Conservation (phyloP, 2,329 filamentous ascomycete species). For the Aspergillus tubingensis region DNA sequence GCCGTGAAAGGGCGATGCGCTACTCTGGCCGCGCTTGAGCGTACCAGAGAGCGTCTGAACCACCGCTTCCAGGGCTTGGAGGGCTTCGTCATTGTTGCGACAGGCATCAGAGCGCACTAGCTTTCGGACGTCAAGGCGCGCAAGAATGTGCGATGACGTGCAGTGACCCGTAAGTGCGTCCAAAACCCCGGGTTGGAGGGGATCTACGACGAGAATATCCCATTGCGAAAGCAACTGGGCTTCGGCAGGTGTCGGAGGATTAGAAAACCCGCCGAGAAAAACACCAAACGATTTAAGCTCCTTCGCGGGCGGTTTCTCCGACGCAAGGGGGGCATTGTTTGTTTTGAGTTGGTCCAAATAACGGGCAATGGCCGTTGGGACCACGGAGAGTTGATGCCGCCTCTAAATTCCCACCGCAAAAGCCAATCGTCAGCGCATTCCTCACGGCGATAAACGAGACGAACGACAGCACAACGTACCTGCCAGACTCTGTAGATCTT, state of each 20-base stretch:
- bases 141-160: constrained; percentile 11
- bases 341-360: constrained; percentile 14
- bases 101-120: constrained; percentile 7
- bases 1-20: constrained; percentile 30
- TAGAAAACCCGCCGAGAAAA: constrained; percentile 35
- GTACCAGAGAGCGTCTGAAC: neutral
- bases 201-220: constrained; percentile 40
- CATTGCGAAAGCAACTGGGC: constrained; percentile 32
- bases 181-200: constrained; percentile 31
- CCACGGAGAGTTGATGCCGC: constrained; percentile 16
- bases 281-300: constrained; percentile 33
- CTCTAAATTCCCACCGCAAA: constrained; percentile 1
- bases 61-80: constrained; percentile 5
- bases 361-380: constrained; percentile 13
- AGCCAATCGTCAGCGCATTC: neutral
- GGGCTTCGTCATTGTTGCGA: constrained; percentile 10
- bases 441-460: neutral
- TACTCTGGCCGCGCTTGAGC: constrained; percentile 6
- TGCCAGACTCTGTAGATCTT: constrained; percentile 13
- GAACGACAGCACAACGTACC: constrained; percentile 1
- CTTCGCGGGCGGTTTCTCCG: neutral
- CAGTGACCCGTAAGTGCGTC: constrained; percentile 22
- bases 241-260: constrained; percentile 31
- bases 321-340: constrained; percentile 7
- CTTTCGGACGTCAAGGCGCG: constrained; percentile 11